Evolutionary conservation across 2,329 filamentous ascomycete genomes (phyloP).

Genomic region (Penicillium sp.): DNA sequence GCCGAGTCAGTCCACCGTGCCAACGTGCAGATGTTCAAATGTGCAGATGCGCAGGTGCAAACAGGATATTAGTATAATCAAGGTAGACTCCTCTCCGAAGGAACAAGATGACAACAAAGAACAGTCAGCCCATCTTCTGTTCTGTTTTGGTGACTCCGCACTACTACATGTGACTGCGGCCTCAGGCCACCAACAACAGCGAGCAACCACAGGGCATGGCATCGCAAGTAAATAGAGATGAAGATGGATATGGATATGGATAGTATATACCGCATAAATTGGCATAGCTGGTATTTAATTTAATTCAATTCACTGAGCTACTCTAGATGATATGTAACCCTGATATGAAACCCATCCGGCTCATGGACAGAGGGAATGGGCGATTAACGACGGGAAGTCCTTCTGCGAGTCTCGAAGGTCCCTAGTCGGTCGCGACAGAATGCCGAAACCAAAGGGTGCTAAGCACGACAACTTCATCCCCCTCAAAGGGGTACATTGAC

Average conservation of each 20-base stretch:
- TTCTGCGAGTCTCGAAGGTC: constrained; percentile 45
- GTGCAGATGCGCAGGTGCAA: too few relatives aligned
- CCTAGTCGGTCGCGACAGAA: constrained; percentile 50
- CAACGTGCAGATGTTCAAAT: background rate
- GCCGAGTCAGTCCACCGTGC: background rate
- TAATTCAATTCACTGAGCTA: too few relatives aligned
- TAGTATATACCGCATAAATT: too few relatives aligned
- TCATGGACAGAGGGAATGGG: constrained; percentile 53
- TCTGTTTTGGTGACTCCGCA: background rate
- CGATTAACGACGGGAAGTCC: constrained; percentile 56
- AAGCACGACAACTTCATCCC: constrained; percentile 45
- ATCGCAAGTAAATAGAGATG: background rate
- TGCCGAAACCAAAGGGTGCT: constrained; percentile 49
- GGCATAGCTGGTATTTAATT: too few relatives aligned
- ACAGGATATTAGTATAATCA: too few relatives aligned
- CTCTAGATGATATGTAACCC: constrained; percentile 49
- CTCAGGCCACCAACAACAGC: background rate
- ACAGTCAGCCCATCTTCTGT: too few relatives aligned
- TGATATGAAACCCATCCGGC: constrained; percentile 55
- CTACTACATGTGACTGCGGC: background rate
- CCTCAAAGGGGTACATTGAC: constrained; percentile 36
- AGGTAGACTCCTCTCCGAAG: too few relatives aligned
- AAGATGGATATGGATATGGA: too few relatives aligned
- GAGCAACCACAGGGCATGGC: too few relatives aligned
- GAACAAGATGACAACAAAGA: background rate